Base-by-base conservation (phyloP, 768 basidiomycete genomes). In the Tylopilus cervinicoccineus region DNA sequence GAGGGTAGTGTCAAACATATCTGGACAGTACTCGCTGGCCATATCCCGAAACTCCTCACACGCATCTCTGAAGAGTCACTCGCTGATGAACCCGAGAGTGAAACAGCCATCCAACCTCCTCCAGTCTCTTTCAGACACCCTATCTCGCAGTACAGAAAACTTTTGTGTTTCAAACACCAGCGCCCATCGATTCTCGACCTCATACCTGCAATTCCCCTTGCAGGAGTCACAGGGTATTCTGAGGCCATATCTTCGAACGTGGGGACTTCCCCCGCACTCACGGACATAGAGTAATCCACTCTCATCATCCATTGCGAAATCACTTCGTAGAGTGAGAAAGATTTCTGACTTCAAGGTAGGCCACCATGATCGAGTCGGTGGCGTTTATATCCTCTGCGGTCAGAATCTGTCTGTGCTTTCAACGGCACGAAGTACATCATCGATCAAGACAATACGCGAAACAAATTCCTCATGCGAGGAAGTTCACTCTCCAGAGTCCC, bases 31-130 rank as follows among this genome's bases (percentile, higher is more conserved):
- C 40, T 55, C 13, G 27, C 37, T 23, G 4, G 20, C 16, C 17
- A 51, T 40, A 24, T 43, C 11, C 45, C 54, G 4, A 43, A 24
- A 33, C 38, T 37, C 17, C 54, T 56, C 32, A 24, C 24, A 1
- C 16, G 19, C 14, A 56, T 55, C 24, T 31, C 54, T 12, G 48
- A 56, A 29, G 54, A 51, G 40, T 46, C 48, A 10, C 32, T 51
- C 1, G 44, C 40, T 8, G 44, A 43, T 6, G 48, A 46, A 8
- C 43, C 43, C 20, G 48, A 51, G 23, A 39, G 43, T 2, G 41
- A 44, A n/a, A 28, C 41, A 4, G 33, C 11, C 20, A 34, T 19
- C 14, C 24, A 29, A 20, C 1, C 11, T 16, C 52, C 52, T 29
- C 53, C 45, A 8, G 8, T 31, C 17, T 51, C 48, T 7, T 55